phyloP scores from a whole-genome alignment of 1,284 basidiomycete genomes.

The Rhodotorula sp. region DNA sequence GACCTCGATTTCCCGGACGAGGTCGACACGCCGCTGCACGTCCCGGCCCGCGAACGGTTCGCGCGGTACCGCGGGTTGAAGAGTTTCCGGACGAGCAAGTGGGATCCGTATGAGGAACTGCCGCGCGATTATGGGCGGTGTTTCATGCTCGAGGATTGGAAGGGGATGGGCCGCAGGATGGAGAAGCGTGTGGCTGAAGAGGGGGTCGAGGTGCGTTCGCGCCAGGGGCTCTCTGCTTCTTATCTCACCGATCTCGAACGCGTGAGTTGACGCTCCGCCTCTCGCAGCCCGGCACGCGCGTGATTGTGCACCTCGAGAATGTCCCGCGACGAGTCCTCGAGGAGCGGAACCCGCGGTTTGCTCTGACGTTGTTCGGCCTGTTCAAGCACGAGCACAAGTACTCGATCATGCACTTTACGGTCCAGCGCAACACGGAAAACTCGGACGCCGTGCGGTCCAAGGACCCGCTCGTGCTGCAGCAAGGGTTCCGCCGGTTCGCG shows the following conservation, averaged over 20 bases:
- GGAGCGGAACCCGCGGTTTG: conserved; percentile 53
- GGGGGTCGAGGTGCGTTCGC: conserved; percentile 62
- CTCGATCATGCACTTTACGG: conserved; percentile 86
- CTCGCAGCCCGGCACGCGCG: conserved; percentile 72
- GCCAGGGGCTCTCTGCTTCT: no score
- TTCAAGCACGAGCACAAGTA: conserved; percentile 96
- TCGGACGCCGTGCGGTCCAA: conserved; percentile 84
- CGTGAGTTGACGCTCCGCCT: neutral
- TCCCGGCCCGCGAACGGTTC: conserved; percentile 82
- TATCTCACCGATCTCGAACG: no score
- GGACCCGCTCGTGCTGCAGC: conserved; percentile 83
- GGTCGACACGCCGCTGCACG: conserved; percentile 89
- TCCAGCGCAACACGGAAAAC: conserved; percentile 95
- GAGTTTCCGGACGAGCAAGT: conserved; percentile 90
- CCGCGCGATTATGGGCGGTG: conserved; percentile 91
- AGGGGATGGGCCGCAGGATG: conserved; percentile 76
- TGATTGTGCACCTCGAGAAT: conserved; percentile 69
- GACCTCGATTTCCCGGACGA: conserved; percentile 92
- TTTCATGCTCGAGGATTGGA: conserved; percentile 96
- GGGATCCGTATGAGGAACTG: conserved; percentile 97
- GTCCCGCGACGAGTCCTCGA: conserved; percentile 60
- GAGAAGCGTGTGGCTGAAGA: conserved; percentile 64
- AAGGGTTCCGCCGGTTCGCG: conserved; percentile 79
- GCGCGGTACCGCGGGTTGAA: conserved; percentile 88
- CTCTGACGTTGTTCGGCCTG: conserved; percentile 77